A percentile compares a stretch with the other conserved stretches of the same genome.
Conservation (phyloP, 208 protist species). For the Crithidia fasciculata region DNA sequence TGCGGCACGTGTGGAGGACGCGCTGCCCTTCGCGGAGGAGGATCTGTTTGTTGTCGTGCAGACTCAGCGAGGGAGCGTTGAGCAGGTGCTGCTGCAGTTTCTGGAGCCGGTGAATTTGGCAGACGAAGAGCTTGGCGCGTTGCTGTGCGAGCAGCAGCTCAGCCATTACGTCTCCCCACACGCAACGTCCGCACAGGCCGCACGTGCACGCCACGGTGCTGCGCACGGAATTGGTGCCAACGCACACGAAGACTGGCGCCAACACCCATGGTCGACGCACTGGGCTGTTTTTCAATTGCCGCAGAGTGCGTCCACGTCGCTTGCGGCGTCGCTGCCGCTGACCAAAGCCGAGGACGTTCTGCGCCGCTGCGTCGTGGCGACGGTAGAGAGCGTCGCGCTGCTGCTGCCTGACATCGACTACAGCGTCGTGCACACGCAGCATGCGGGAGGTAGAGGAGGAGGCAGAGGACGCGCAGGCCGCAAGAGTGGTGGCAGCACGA, state of each 20-base stretch:
- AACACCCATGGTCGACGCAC: conserved; percentile 12
- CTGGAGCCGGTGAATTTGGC: conserved; percentile 32
- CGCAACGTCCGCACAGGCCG: neutral
- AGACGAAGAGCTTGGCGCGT: conserved; percentile 4
- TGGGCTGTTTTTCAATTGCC: conserved; percentile 34
- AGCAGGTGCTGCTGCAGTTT: conserved; percentile 57
- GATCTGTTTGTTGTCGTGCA: conserved; percentile 80
- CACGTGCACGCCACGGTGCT: neutral
- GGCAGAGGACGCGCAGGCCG: neutral
- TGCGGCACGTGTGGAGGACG: neutral
- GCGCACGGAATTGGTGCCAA: neutral
- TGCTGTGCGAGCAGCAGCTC: conserved; percentile 42
- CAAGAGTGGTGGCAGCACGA: neutral
- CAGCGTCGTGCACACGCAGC: conserved; percentile 25
- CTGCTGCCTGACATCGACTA: conserved; percentile 72
- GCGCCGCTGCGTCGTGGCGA: conserved; percentile 61
- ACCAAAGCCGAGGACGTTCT: conserved; percentile 31
- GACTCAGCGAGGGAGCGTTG: conserved; percentile 30
- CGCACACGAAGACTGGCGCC: too few relatives aligned
- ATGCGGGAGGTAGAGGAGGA: conserved; percentile 1
- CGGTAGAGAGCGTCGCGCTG: conserved; percentile 41
- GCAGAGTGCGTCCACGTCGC: neutral
- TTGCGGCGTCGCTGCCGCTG: conserved; percentile 4
- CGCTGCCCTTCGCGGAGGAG: conserved; percentile 35
- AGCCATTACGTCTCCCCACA: conserved; percentile 36